Base-by-base conservation (phyloP, 2,329 filamentous ascomycete genomes). In the Xylariaceae sp. region DNA sequence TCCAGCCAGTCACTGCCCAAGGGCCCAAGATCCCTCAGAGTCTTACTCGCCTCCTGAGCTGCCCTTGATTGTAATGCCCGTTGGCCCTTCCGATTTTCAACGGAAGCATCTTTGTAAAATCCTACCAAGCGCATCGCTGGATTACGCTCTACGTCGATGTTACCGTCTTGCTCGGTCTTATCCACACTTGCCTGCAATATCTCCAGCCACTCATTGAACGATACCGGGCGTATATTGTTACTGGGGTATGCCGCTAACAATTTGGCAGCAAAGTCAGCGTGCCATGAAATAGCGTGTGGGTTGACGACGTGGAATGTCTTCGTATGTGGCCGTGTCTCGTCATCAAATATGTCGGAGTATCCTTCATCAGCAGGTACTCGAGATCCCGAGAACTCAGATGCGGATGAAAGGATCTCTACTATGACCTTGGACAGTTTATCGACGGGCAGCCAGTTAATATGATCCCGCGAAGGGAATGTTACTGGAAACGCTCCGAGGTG, bases 231-330 rank as follows among this genome's bases (percentile, higher is more conserved):
- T 19, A 41, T 41, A 20, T 5, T 23, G 20, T 7, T 20, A 10
- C 1, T 50, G 40, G 40, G 2, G 20, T 32, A 32, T 21, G 21
- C 21, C 16, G 23, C 20, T n/a, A 10, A 6, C 10, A 43, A n/a
- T 3, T 7, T 20, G 41, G 41, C 5, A 5, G 41, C 41, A n/a
- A 43, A 7, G 18, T 43, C 32, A 6, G 40, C 32, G 16, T 20
- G 29, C 52, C 46, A 49, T 2, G 52, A 49, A 3, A 29, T 41
- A 14, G 52, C 29, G 45, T n/a, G 19, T 2, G 46, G 41, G n/a
- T 45, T 49, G 21, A 45, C 45, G 16, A 54, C 46, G 18, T 54
- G 52, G 41, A 44, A 49, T 16, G 47, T 45, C 19, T 54, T 40
- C 5, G 21, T 45, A 45, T 29, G 44, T 40, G 2, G 37, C 19